phyloP scores from a whole-genome alignment of 208 protist genomes.

The Wallacemonas rigidus region DNA sequence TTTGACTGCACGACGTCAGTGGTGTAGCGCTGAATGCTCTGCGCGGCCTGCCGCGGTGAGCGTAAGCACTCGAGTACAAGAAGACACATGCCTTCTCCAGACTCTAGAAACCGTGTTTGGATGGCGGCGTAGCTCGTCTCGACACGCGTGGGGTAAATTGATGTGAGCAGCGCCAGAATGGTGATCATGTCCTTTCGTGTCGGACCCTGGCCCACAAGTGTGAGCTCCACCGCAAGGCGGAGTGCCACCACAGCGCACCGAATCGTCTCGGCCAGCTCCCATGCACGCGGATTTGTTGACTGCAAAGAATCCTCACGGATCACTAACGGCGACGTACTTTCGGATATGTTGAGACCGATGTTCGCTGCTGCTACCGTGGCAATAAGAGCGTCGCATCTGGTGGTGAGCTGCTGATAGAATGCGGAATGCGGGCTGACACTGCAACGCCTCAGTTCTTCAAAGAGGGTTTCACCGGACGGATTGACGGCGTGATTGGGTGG shows the following conservation, averaged over 20 bases:
- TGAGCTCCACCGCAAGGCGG: slow-evolving; percentile 47
- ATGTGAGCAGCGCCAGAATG: slow-evolving; percentile 4
- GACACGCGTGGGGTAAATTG: background rate
- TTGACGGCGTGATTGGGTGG: background rate
- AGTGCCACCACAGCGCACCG: slow-evolving; percentile 44
- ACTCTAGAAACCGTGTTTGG: background rate
- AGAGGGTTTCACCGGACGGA: slow-evolving; percentile 24
- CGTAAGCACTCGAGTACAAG: slow-evolving; percentile 51
- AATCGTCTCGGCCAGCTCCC: slow-evolving; percentile 59
- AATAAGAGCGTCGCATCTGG: slow-evolving; percentile 32
- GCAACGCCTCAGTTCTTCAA: slow-evolving; percentile 43
- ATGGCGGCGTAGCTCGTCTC: background rate
- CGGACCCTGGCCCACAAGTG: background rate
- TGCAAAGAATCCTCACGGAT: slow-evolving; percentile 48
- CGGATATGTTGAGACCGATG: slow-evolving; percentile 38
- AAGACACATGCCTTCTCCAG: slow-evolving; percentile 38
- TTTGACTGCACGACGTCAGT: slow-evolving; percentile 20
- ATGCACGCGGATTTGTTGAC: slow-evolving; percentile 31
- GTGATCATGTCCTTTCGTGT: slow-evolving; percentile 10
- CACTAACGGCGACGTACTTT: slow-evolving; percentile 27
- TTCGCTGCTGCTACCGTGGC: slow-evolving; percentile 40
- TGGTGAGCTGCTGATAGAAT: slow-evolving; percentile 10
- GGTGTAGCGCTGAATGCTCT: slow-evolving; percentile 30
- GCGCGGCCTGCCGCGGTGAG: slow-evolving; percentile 27
- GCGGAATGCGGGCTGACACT: slow-evolving; percentile 16